These are phyloP conservation scores for Tetrahymena elliotti DNA, from an alignment of 73 alveolate species.

Conservation along the genomic window DNA sequence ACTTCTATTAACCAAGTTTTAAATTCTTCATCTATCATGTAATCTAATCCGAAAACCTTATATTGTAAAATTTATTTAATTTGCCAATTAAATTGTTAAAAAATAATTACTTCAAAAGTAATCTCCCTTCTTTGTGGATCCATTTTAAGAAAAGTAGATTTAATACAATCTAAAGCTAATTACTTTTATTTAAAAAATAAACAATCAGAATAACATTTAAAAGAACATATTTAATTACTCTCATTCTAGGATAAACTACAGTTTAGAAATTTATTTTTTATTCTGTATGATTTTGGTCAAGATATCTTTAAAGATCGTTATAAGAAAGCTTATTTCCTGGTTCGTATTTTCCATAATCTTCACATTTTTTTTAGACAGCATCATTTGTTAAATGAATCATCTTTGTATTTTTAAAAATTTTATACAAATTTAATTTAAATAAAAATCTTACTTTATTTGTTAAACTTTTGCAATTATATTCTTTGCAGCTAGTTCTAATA, in stretches of 20 bases:
- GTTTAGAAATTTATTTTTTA: constrained; percentile 33
- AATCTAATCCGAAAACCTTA: constrained; percentile 57
- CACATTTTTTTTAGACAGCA: constrained; percentile 72
- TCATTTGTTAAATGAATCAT: constrained; percentile 84
- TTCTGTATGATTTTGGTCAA: constrained; percentile 26
- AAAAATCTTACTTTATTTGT: constrained; percentile 5
- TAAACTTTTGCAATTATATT: constrained; percentile 62
- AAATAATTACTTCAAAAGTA: constrained; percentile 17
- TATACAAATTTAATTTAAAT: too few species aligned
- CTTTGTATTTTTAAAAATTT: background rate
- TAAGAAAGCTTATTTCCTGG: constrained; percentile 76
- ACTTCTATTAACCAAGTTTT: constrained; percentile 53
- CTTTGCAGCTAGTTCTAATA: constrained; percentile 71
- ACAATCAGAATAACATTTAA: too few species aligned
- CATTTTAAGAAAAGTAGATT: constrained; percentile 49
- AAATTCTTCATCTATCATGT: constrained; percentile 55
- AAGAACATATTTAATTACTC: background rate
- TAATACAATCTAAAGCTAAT: constrained; percentile 35
- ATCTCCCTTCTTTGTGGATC: constrained; percentile 49
- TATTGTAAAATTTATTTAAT: background rate
- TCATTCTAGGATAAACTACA: constrained; percentile 39
- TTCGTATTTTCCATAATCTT: constrained; percentile 75
- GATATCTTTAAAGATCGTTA: constrained; percentile 61
- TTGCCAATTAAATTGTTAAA: background rate
- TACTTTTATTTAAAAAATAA: background rate